Evolutionary conservation across 2,329 filamentous ascomycete genomes (phyloP).

Genomic region (Sphaerulina vaccinii): DNA sequence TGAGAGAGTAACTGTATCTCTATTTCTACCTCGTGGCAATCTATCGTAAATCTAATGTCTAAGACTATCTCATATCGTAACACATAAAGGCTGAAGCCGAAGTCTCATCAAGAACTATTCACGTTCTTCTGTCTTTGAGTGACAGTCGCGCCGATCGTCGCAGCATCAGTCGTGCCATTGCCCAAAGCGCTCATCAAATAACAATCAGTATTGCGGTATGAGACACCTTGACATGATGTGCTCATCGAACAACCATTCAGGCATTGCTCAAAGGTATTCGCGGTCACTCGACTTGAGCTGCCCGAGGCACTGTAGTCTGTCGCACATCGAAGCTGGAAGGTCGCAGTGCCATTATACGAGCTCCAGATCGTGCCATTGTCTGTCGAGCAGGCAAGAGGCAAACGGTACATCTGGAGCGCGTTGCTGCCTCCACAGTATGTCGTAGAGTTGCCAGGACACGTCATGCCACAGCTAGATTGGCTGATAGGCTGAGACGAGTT

Average conservation of each 20-base stretch:
- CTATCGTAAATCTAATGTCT: background rate
- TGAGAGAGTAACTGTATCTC: background rate
- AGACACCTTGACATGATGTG: background rate
- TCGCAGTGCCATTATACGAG: constrained; percentile 3
- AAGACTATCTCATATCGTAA: background rate
- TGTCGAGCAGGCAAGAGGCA: background rate
- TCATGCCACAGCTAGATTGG: constrained; percentile 1
- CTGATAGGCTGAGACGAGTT: background rate
- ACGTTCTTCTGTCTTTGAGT: background rate
- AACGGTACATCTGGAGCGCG: constrained; percentile 3
- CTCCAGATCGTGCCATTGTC: constrained; percentile 1
- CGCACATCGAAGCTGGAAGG: background rate
- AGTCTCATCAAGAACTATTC: background rate
- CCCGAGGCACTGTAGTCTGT: background rate
- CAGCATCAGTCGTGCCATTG: background rate
- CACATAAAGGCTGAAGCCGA: background rate
- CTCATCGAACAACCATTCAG: constrained; percentile 6
- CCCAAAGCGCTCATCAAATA: constrained; percentile 8
- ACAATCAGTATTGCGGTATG: constrained; percentile 4
- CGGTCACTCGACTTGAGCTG: background rate
- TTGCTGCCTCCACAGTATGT: background rate
- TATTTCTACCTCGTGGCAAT: background rate
- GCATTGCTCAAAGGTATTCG: constrained; percentile 5
- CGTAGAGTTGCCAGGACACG: background rate
- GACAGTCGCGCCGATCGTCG: background rate